Conservation (phyloP, 805 yeast genomes). For the Ogataea angusta region DNA sequence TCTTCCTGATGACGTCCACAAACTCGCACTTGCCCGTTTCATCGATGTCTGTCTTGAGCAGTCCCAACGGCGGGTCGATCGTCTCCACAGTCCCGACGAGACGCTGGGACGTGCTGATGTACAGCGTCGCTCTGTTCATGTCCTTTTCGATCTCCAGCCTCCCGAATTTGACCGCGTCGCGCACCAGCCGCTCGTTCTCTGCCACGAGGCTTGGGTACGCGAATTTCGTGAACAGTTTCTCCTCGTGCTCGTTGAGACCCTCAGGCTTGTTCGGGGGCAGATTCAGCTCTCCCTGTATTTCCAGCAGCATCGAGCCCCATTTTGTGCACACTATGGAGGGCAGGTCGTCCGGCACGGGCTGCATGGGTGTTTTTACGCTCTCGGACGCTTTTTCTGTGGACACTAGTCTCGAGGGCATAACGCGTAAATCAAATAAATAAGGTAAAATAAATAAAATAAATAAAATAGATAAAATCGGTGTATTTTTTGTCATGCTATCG, state of each 20-base stretch:
- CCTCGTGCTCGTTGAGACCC: constrained; percentile 34
- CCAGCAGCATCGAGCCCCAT: constrained; percentile 57
- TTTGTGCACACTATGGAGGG: constrained; percentile 44
- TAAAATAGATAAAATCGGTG: no score
- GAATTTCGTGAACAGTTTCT: constrained; percentile 34
- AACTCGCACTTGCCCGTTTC: constrained; percentile 41
- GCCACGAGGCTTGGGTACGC: constrained; percentile 15
- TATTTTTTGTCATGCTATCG: constrained; percentile 17
- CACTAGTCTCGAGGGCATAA: constrained; percentile 27
- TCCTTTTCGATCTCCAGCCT: constrained; percentile 44
- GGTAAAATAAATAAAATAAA: not conserved
- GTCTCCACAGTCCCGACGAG: constrained; percentile 58
- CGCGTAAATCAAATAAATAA: constrained; percentile 1
- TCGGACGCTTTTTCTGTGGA: constrained; percentile 16
- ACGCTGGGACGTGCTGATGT: constrained; percentile 67
- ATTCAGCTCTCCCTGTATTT: constrained; percentile 71
- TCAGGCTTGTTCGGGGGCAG: constrained; percentile 39
- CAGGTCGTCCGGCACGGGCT: constrained; percentile 5
- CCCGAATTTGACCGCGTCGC: constrained; percentile 51
- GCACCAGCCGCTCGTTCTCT: constrained; percentile 1
- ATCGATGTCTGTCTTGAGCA: constrained; percentile 44
- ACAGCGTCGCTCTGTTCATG: constrained; percentile 49
- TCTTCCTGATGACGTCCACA: constrained; percentile 56
- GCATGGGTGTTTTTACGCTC: constrained; percentile 7
- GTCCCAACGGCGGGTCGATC: constrained; percentile 63